These are phyloP conservation scores for Fusarium buharicum DNA, from an alignment of 2,329 filamentous ascomycete genomes.

Conservation along the genomic window DNA sequence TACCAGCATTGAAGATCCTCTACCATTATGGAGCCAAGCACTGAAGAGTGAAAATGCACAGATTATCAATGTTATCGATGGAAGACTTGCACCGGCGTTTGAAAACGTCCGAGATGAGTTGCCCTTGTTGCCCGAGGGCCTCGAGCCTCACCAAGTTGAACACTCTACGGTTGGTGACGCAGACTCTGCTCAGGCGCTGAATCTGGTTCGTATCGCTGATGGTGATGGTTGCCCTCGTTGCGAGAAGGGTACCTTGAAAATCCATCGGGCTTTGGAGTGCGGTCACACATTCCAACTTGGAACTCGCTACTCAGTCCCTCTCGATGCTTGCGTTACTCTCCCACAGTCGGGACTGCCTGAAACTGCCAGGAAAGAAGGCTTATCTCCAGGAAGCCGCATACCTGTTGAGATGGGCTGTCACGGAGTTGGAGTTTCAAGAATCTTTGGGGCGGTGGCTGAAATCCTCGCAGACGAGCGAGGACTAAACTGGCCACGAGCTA, in stretches of 20 bases:
- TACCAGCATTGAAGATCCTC: slow-evolving; percentile 70
- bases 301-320: slow-evolving; percentile 82
- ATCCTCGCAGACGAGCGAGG: slow-evolving; percentile 76
- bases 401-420: slow-evolving; percentile 95
- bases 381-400: slow-evolving; percentile 49
- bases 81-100: slow-evolving; percentile 44
- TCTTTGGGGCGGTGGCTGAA: slow-evolving; percentile 87
- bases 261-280: slow-evolving; percentile 83
- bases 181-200: slow-evolving; percentile 56
- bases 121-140: slow-evolving; percentile 39
- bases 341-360: slow-evolving; percentile 39
- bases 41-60: slow-evolving; percentile 36
- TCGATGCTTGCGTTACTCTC: slow-evolving; percentile 70
- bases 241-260: slow-evolving; percentile 66
- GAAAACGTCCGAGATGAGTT: slow-evolving; percentile 40
- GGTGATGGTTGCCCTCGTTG: slow-evolving; percentile 82
- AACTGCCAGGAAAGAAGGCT: slow-evolving; percentile 13
- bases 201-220: slow-evolving; percentile 71
- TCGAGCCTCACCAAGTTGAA: slow-evolving; percentile 25
- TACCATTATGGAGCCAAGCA: slow-evolving; percentile 62
- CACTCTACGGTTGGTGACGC: slow-evolving; percentile 47
- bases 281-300: slow-evolving; percentile 96
- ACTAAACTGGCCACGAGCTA: slow-evolving; percentile 86
- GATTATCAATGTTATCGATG: slow-evolving; percentile 52
- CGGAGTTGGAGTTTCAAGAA: slow-evolving; percentile 90